Base-by-base conservation (phyloP, 1,284 basidiomycete genomes). In the Rhodotorula sp. region DNA sequence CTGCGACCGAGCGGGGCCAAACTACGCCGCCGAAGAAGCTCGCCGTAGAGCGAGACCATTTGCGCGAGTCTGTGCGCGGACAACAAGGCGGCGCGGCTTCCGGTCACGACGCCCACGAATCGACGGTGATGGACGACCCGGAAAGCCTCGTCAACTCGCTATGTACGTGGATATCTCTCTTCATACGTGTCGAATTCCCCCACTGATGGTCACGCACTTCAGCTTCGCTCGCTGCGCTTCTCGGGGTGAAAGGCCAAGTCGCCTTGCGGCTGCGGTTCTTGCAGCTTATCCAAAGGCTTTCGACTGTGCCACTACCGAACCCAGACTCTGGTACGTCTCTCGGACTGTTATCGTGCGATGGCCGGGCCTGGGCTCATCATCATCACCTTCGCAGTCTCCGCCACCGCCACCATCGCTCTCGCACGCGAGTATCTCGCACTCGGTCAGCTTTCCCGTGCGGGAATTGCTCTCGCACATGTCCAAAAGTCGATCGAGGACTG, bases 371-470 rank as follows among this genome's bases (percentile, higher is more conserved):
- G 38, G 38, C 38, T 43, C 38, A 43, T 28, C n/a, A n/a, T 14
- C 15, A 55, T 14, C 15, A 26, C 26, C 12, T n/a, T 7, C 14
- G 3, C 54, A 63, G 92, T 83, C 8, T 91, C 88, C 76, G 83
- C 91, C 15, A 80, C 82, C 1, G 82, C 87, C 2, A 91, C 89
- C 1, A 82, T 88, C 2, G 86, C 88, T 47, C 85, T 95, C 3
- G 92, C 89, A 0, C 84, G 87, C 60, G 90, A 93, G 77, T 92
- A 93, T 77, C 82, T 88, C 50, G 86, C 85, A 59, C 84, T 95
- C 1, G 93, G 93, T 4, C 91, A 90, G 80, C 81, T 83, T 1
- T 85, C 85, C 60, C 86, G 89, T 55, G 91, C 92, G 0, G 83
- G 82, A 0, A 80, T 81, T 1, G 84, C 93, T 21, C 90, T 91